Percentiles rank a stretch among this genome's conserved stretches.
phyloP scores from a whole-genome alignment of 345 rosid species.

The Hibiscus syriacus region DNA sequence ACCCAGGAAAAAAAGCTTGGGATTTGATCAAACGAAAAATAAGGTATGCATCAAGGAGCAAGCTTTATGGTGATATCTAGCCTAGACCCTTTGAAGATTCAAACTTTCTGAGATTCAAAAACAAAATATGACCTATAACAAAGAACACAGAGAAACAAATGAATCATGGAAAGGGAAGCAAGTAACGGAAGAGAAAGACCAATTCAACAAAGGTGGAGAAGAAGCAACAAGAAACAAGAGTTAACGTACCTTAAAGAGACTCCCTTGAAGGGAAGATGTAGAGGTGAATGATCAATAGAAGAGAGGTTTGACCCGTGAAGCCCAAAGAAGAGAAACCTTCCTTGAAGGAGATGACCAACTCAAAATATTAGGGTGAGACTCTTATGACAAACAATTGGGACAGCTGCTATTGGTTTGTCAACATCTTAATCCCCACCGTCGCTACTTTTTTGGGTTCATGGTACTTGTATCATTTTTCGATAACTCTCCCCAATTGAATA shows the following conservation, averaged over 20 bases:
- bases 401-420: too few species aligned
- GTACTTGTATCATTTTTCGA: too few species aligned
- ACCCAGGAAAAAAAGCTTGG: background rate
- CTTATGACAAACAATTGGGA: too few species aligned
- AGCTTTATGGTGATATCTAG: background rate
- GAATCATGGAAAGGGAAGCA: background rate
- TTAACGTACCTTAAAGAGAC: background rate
- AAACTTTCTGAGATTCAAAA: background rate
- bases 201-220: background rate
- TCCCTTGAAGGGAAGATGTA: background rate
- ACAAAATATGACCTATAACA: background rate
- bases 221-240: background rate
- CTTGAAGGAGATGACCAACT: too few species aligned
- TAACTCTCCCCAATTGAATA: too few species aligned
- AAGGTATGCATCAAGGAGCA: background rate
- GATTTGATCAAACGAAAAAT: background rate
- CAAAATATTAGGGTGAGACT: too few species aligned
- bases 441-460: too few species aligned
- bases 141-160: background rate
- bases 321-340: too few species aligned
- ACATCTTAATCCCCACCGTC: too few species aligned
- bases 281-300: too few species aligned
- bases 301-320: too few species aligned
- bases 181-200: background rate
- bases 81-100: background rate